A percentile compares a stretch with the other conserved stretches of the same genome.
These are phyloP conservation scores for Dictyostelium intermedium DNA, from an alignment of 78 protist genomes.

Conservation along the genomic window DNA sequence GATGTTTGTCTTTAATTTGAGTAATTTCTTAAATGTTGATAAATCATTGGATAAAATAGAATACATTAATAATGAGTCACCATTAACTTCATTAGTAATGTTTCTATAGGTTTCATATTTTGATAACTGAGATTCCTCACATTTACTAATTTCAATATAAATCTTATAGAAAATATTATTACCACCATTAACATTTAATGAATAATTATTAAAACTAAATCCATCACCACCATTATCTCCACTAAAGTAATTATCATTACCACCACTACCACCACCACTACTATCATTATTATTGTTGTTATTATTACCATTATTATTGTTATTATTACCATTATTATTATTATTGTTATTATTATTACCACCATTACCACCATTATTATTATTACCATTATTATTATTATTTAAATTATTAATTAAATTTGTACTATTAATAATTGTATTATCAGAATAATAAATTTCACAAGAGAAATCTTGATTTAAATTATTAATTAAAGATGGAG, in stretches of 20 bases:
- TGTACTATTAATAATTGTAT: not conserved
- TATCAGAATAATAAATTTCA: not conserved
- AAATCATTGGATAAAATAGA: not conserved
- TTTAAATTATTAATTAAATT: not conserved
- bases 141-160: not conserved
- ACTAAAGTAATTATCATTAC: not conserved
- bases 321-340: not conserved
- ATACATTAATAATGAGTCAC: conserved; percentile 5
- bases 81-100: not conserved
- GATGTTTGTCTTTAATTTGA: not conserved
- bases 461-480: conserved; percentile 3
- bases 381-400: not conserved
- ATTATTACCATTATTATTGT: not conserved
- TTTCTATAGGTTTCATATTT: conserved; percentile 21
- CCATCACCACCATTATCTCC: not conserved
- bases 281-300: not conserved
- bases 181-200: not conserved
- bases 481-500: not conserved
- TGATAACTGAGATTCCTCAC: not conserved
- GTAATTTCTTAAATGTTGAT: not conserved
- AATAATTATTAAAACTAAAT: not conserved
- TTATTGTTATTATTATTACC: not conserved
- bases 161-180: not conserved
- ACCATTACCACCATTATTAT: not conserved
- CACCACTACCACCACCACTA: not conserved